phyloP scores from a whole-genome alignment of 768 basidiomycete species.

The Porphyrellus cyaneotinctus region DNA sequence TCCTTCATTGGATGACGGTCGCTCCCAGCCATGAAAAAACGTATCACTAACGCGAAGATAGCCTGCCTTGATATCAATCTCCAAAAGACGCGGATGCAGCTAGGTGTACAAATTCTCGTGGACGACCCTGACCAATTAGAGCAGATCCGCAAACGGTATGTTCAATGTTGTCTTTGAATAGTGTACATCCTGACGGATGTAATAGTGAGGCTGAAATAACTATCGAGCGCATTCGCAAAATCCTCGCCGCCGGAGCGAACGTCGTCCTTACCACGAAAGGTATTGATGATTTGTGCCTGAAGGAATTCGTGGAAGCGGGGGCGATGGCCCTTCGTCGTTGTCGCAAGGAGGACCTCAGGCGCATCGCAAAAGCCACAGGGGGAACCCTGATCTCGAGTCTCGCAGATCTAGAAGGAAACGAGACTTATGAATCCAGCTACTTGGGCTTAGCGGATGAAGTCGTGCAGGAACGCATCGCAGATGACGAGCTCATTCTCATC shows the following conservation, averaged over 20 bases:
- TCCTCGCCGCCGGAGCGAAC: slow-evolving; percentile 92
- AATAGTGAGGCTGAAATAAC: slow-evolving; percentile 92
- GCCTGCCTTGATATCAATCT: slow-evolving; percentile 98
- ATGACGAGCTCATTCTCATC: slow-evolving; percentile 95
- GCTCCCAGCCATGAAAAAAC: slow-evolving; percentile 89
- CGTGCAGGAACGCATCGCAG: slow-evolving; percentile 94
- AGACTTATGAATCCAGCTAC: slow-evolving; percentile 90
- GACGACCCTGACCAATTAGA: slow-evolving; percentile 96
- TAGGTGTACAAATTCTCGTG: slow-evolving; percentile 95
- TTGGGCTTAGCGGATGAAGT: slow-evolving; percentile 96
- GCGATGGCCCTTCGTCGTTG: slow-evolving; percentile 98
- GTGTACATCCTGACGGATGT: slow-evolving; percentile 8
- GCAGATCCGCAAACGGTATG: slow-evolving; percentile 88
- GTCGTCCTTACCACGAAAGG: slow-evolving; percentile 97
- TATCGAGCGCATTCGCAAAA: slow-evolving; percentile 92
- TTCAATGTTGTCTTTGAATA: slow-evolving; percentile 1
- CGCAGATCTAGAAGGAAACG: slow-evolving; percentile 96
- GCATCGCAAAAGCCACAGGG: slow-evolving; percentile 96
- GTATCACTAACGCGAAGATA: slow-evolving; percentile 90
- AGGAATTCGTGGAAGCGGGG: slow-evolving; percentile 98
- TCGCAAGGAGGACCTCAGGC: slow-evolving; percentile 93
- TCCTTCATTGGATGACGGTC: slow-evolving; percentile 1
- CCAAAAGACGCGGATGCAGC: slow-evolving; percentile 93
- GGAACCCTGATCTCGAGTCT: slow-evolving; percentile 89
- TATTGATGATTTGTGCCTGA: slow-evolving; percentile 95